These are phyloP conservation scores for Wickerhamomyces kurtzmanii DNA, from an alignment of 805 yeast species.

Conservation along the genomic window DNA sequence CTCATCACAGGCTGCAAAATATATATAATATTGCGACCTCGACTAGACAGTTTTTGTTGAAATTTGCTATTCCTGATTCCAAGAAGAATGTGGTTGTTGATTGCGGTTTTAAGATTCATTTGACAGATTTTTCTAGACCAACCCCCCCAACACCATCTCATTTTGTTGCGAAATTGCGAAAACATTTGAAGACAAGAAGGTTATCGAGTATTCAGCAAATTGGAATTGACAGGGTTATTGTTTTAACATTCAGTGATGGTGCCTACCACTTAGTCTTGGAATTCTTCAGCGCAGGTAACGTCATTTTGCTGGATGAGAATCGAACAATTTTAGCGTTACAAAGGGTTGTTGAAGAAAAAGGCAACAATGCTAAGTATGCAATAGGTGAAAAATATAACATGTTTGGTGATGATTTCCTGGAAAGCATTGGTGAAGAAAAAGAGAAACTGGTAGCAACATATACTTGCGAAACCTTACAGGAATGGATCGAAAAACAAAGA, in stretches of 20 bases:
- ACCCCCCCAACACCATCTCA: slow-evolving; percentile 76
- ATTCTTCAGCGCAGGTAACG: slow-evolving; percentile 92
- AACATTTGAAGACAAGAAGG: slow-evolving; percentile 75
- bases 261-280: slow-evolving; percentile 70
- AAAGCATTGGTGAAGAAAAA: slow-evolving; percentile 4
- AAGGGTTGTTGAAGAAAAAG: slow-evolving; percentile 70
- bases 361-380: slow-evolving; percentile 51
- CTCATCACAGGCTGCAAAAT: slow-evolving; percentile 69
- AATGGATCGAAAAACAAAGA: slow-evolving; percentile 17
- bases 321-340: slow-evolving; percentile 62
- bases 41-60: slow-evolving; percentile 62
- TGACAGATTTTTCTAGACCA: slow-evolving; percentile 74
- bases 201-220: slow-evolving; percentile 66
- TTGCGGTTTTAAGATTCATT: slow-evolving; percentile 75
- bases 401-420: slow-evolving; percentile 33
- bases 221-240: slow-evolving; percentile 74
- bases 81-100: slow-evolving; percentile 71
- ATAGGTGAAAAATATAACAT: slow-evolving; percentile 64
- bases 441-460: slow-evolving; percentile 3
- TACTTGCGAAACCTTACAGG: slow-evolving; percentile 9
- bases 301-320: slow-evolving; percentile 64
- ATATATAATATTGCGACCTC: slow-evolving; percentile 74
- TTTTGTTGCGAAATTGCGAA: slow-evolving; percentile 78
- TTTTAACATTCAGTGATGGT: slow-evolving; percentile 80
- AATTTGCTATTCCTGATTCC: slow-evolving; percentile 77